Conservation (phyloP, 2,329 filamentous ascomycete species). For the Neoscytalidium dimidiatum region DNA sequence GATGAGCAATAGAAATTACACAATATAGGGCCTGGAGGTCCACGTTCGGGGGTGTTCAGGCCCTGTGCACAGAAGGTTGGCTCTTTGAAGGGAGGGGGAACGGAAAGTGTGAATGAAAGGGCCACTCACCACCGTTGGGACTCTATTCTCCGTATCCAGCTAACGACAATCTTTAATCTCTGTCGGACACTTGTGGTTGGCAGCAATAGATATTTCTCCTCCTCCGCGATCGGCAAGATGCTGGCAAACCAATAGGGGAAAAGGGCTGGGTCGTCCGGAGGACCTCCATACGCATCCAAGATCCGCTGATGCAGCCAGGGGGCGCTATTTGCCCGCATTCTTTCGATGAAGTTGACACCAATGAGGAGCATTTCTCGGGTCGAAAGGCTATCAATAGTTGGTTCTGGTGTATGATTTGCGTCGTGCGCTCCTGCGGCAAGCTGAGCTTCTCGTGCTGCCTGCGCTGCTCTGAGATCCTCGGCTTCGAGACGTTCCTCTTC, state of each 20-base stretch:
- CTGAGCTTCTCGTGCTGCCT: constrained; percentile 22
- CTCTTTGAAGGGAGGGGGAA: not conserved
- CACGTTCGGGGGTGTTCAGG: not conserved
- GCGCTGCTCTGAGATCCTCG: constrained; percentile 57
- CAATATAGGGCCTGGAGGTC: not conserved
- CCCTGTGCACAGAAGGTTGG: constrained; percentile 3
- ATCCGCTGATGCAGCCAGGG: constrained; percentile 75
- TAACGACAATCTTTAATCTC: constrained; percentile 77
- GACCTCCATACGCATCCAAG: constrained; percentile 73
- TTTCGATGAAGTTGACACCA: constrained; percentile 66
- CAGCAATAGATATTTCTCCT: constrained; percentile 78
- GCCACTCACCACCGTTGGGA: constrained; percentile 67
- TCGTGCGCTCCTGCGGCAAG: constrained; percentile 19
- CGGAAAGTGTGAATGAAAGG: not conserved
- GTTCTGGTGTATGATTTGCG: not conserved
- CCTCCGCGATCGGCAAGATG: constrained; percentile 73
- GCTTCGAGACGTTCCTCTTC: constrained; percentile 80
- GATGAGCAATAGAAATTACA: not conserved
- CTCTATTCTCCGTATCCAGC: constrained; percentile 76
- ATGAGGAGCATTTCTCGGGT: constrained; percentile 70
- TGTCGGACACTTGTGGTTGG: constrained; percentile 74
- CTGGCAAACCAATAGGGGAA: constrained; percentile 93
- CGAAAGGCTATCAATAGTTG: constrained; percentile 58
- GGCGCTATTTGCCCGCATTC: constrained; percentile 68
- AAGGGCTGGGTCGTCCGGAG: constrained; percentile 71